These are phyloP conservation scores for Nannochloropsis oceanica DNA, from an alignment of 108 stramenopile genomes.

Conservation along the genomic window DNA sequence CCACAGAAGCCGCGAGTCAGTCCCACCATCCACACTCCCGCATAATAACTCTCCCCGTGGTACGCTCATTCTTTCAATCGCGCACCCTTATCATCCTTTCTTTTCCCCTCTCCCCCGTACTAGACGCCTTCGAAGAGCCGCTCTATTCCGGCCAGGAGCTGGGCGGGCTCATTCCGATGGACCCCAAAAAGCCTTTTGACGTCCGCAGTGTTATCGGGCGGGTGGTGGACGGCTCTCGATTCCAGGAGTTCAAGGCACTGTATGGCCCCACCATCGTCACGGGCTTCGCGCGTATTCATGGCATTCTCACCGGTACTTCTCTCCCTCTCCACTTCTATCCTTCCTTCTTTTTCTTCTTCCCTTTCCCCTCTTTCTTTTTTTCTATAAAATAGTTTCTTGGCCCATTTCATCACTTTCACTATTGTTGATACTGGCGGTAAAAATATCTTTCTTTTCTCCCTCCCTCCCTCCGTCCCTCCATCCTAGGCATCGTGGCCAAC, in stretches of 20 bases:
- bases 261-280: constrained; percentile 89
- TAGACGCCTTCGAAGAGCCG: constrained; percentile 50
- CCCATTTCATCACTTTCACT: too few species aligned
- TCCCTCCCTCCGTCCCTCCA: not conserved
- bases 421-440: too few species aligned
- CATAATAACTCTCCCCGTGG: too few species aligned
- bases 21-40: too few species aligned
- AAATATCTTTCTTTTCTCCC: not conserved
- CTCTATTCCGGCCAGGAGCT: constrained; percentile 68
- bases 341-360: not conserved
- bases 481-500: constrained; percentile 93
- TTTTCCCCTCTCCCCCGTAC: too few species aligned
- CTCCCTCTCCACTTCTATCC: not conserved
- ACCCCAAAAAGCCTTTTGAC: constrained; percentile 87
- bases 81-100: too few species aligned
- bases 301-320: constrained; percentile 31
- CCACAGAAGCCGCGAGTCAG: too few species aligned
- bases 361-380: too few species aligned
- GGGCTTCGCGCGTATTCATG: constrained; percentile 84
- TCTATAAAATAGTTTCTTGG: too few species aligned
- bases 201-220: constrained; percentile 79
- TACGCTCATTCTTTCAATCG: too few species aligned
- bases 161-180: constrained; percentile 67
- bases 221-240: constrained; percentile 80
- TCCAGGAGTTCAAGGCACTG: constrained; percentile 89